Base-by-base conservation (phyloP, 164 flowering plant genomes). In the Santalum album region DNA sequence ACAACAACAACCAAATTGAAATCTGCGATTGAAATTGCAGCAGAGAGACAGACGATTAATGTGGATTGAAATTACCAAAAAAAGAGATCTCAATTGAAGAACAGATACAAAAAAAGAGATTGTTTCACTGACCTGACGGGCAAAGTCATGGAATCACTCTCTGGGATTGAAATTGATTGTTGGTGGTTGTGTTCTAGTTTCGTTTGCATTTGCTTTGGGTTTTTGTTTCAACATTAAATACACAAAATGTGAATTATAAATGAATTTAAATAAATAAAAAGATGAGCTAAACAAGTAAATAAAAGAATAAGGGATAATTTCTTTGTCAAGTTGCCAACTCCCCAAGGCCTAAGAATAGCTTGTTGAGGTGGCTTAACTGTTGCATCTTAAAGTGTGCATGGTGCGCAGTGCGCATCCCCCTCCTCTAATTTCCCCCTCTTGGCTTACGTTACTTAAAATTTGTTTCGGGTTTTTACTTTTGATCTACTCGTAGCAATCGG, bases 281-380 rank as follows among this genome's bases (percentile, higher is more conserved):
- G n/a, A 42, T 1, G 25, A 55, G 25, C 42, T 22, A 5, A 51
- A 58, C 26, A 46, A 55, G 56, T 40, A 71, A 60, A 42, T 60
- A 63, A 64, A 64, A 42, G 65, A 66, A 66, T 67, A 64, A 27
- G 59, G 42, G 44, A 52, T 52, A 66, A 32, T 62, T 67, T 58
- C 47, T 26, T 6, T 62, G 64, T 57, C 66, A 57, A 66, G 62
- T 68, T 65, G 70, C 59, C 58, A 61, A 60, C 60, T 48, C 59
- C 63, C 70, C 52, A 59, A 65, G 68, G 59, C 67, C 72, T 57
- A 65, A 68, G 68, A 68, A 68, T 68, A 69, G 77, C 72, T 66
- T 69, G 65, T 59, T 55, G 63, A 55, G 68, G 45, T 58, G 69
- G 69, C 55, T 65, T 53, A 57, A 48, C 65, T 34, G 35, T 52